Conservation (phyloP, 352 stramenopile genomes). For the Globisporangium uncinulatum region DNA sequence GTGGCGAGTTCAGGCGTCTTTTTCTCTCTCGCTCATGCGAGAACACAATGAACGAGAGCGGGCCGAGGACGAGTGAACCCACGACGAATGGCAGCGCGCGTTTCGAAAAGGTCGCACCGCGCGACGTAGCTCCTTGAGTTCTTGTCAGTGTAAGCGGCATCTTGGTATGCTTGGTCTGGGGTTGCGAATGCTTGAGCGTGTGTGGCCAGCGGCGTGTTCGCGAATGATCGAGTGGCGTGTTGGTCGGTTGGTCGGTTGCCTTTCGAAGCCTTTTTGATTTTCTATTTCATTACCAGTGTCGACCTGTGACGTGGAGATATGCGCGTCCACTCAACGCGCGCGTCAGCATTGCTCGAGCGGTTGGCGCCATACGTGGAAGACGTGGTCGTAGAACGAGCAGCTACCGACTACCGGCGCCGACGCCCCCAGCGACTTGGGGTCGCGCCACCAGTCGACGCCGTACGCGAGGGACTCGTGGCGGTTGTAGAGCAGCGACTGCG, state of each 20-base stretch:
- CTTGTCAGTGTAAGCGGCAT: too few relatives aligned
- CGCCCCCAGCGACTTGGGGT: constrained; percentile 29
- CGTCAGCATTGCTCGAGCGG: not conserved
- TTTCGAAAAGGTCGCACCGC: too few relatives aligned
- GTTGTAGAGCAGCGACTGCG: constrained; percentile 33
- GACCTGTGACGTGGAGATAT: too few relatives aligned
- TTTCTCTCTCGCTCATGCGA: constrained; percentile 9
- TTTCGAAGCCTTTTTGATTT: too few relatives aligned
- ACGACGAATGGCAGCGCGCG: constrained; percentile 7
- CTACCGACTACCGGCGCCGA: constrained; percentile 50
- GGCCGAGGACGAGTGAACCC: not conserved
- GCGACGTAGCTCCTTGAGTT: too few relatives aligned
- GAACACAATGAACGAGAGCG: constrained; percentile 10
- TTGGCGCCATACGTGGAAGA: constrained; percentile 66
- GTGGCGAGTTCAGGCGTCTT: constrained; percentile 1
- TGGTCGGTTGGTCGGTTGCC: too few relatives aligned
- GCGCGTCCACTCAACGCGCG: too few relatives aligned
- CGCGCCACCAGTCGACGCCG: constrained; percentile 76
- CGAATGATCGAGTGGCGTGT: too few relatives aligned
- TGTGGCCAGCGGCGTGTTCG: too few relatives aligned
- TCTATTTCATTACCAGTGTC: too few relatives aligned
- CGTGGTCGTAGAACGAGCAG: constrained; percentile 79
- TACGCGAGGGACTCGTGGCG: constrained; percentile 77
- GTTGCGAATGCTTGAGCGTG: too few relatives aligned
- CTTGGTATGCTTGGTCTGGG: too few relatives aligned